Evolutionary conservation across 2,329 filamentous ascomycete species (phyloP), one percentile per base, ranked within the genome.

Genomic region (Diaporthe amygdali): DNA sequence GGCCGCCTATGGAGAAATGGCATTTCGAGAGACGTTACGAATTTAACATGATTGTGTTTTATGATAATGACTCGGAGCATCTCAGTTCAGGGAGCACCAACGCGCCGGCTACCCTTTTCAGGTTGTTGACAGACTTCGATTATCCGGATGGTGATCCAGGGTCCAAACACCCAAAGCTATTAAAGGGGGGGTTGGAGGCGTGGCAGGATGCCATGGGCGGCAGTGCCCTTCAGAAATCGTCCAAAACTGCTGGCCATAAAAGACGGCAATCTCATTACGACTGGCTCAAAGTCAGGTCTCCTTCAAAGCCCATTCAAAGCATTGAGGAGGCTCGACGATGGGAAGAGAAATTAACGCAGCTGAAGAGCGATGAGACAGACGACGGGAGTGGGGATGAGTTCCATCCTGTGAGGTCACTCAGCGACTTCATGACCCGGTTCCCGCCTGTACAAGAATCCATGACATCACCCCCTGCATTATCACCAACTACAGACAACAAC

Each of bases 31-130:
- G 90, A 69, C 88, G 92, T 17, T 88, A 95, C 74, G 87, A 92
- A 69, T 97, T 93, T 76, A 95, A 98, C 75, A 82, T 98, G 51
- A 89, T 99, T 14, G 93, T 99, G 0, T 96, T 97, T 77, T 97
- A 98, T 79, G 95, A 99, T 79, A 89, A 96, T 74, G 73, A 87
- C 79, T 86, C 93, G 77, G 71, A 88, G 81, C 75, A 84, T 74
- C 76, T 97, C 87, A 76, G 82, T 88, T 70, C 66, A 20, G 74
- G 70, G 20, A 73, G 71, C 22, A 74, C 74, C 80, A 83, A 77
- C 77, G 89, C 91, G n/a, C 81, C 98, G 25, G 86, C 91, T 74
- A 91, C 91, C 20, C 84, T 99, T 15, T 91, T 93, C 77, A 91
- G 94, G 73, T 95, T 96, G 0, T 84, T 99, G 5, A 91, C 91